phyloP scores from a whole-genome alignment of 192 early-diverging fungal species.

The Coemansia asiatica region DNA sequence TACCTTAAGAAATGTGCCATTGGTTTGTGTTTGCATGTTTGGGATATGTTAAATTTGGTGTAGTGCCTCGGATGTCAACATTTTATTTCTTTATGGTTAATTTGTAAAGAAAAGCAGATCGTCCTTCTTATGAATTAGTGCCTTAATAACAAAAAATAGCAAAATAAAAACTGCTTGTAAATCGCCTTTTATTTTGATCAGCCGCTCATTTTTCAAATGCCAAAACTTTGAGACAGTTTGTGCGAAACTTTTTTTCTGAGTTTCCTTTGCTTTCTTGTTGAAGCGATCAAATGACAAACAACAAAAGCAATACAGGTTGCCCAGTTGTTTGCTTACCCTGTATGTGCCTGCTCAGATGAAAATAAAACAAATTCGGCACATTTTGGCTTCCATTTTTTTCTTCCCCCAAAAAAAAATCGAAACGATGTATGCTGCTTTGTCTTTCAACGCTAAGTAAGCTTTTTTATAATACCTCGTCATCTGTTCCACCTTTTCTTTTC shows the following conservation, averaged over 20 bases:
- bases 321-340: too few species aligned
- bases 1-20: too few species aligned
- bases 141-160: neutral
- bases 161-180: neutral
- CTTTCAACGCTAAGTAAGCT: neutral
- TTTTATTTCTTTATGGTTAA: too few species aligned
- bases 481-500: neutral
- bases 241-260: neutral
- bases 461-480: neutral
- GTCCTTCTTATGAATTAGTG: too few species aligned
- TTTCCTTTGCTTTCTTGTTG: neutral
- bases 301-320: too few species aligned
- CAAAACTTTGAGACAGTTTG: too few species aligned
- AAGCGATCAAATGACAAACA: too few species aligned
- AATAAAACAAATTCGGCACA: neutral
- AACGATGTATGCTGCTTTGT: neutral
- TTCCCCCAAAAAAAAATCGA: neutral
- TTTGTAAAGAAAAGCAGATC: too few species aligned
- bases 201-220: neutral
- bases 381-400: neutral
- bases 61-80: too few species aligned
- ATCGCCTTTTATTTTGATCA: slow-evolving; percentile 7
- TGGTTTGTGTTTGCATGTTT: too few species aligned
- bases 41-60: too few species aligned
- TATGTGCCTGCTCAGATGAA: too few species aligned